These are phyloP conservation scores for Aspergillus clavatus DNA, from an alignment of 2,329 filamentous ascomycete genomes.

Conservation along the genomic window DNA sequence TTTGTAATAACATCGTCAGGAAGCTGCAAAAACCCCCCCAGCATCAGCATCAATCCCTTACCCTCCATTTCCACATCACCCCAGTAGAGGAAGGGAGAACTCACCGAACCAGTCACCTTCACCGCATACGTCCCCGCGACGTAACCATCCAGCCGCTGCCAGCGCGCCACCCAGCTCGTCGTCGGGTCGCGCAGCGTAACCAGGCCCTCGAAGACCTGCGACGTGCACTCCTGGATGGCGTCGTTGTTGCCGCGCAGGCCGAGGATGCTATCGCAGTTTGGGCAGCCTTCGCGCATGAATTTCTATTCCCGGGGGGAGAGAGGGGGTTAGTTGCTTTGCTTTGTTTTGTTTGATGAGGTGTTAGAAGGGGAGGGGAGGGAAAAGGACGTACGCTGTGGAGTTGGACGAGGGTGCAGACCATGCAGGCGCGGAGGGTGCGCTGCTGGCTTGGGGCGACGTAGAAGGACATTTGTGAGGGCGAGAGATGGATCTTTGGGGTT, in stretches of 20 bases:
- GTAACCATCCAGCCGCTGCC: slow-evolving; percentile 87
- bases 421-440: slow-evolving; percentile 89
- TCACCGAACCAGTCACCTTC: slow-evolving; percentile 78
- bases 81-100: slow-evolving; percentile 19
- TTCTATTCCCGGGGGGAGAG: slow-evolving; percentile 49
- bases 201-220: slow-evolving; percentile 89
- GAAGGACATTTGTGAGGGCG: slow-evolving; percentile 53
- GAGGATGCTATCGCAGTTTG: slow-evolving; percentile 93
- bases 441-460: slow-evolving; percentile 70
- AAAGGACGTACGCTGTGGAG: slow-evolving; percentile 59
- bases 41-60: too few relatives aligned
- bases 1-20: slow-evolving; percentile 54
- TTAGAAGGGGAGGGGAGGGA: slow-evolving; percentile 3
- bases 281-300: slow-evolving; percentile 83
- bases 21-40: slow-evolving; percentile 34
- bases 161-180: slow-evolving; percentile 91
- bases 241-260: slow-evolving; percentile 75
- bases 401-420: slow-evolving; percentile 96
- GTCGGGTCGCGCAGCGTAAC: slow-evolving; percentile 79
- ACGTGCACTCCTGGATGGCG: slow-evolving; percentile 86
- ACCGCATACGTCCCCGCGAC: slow-evolving; percentile 87
- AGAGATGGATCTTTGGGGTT: background rate
- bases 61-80: background rate
- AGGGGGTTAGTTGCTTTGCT: slow-evolving; percentile 5
- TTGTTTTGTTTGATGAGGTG: too few relatives aligned